Evolutionary conservation across 805 yeast species (phyloP).

Genomic region (Ogataea polymorpha): DNA sequence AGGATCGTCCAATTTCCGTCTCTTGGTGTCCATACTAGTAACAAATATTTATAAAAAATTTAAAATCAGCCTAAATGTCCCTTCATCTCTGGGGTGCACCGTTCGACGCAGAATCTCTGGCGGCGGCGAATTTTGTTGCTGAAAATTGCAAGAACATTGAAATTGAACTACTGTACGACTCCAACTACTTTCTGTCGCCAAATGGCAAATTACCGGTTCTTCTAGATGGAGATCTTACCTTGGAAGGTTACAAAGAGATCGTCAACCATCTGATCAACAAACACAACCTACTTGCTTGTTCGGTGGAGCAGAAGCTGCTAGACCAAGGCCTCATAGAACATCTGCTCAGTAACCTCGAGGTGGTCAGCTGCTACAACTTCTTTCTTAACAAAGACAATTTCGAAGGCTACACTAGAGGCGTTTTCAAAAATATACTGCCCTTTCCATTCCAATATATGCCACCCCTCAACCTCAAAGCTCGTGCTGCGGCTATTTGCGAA

Average conservation of each 20-base stretch:
- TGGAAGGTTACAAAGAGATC: conserved; percentile 44
- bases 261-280: conserved; percentile 28
- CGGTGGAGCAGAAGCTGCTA: conserved; percentile 27
- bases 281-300: conserved; percentile 1
- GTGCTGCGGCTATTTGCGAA: conserved; percentile 32
- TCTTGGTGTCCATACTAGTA: conserved; percentile 3
- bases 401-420: conserved; percentile 54
- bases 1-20: conserved; percentile 48
- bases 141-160: conserved; percentile 24
- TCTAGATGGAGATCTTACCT: conserved; percentile 15
- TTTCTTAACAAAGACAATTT: conserved; percentile 58
- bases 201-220: conserved; percentile 51
- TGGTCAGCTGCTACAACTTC: conserved; percentile 54
- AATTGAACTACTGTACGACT: conserved; percentile 47
- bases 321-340: conserved; percentile 44
- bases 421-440: conserved; percentile 52
- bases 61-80: conserved; percentile 31
- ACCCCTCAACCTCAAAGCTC: conserved; percentile 44
- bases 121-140: conserved; percentile 42
- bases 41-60: neutral
- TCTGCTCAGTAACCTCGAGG: conserved; percentile 39
- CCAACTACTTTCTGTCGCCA: conserved; percentile 53
- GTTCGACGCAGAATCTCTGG: conserved; percentile 52
- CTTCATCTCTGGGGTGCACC: conserved; percentile 52
- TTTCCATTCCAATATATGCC: conserved; percentile 76